Evolutionary conservation across 768 basidiomycete genomes (phyloP), one percentile per base, ranked within the genome.

Genomic region (Coprinopsis sp.): DNA sequence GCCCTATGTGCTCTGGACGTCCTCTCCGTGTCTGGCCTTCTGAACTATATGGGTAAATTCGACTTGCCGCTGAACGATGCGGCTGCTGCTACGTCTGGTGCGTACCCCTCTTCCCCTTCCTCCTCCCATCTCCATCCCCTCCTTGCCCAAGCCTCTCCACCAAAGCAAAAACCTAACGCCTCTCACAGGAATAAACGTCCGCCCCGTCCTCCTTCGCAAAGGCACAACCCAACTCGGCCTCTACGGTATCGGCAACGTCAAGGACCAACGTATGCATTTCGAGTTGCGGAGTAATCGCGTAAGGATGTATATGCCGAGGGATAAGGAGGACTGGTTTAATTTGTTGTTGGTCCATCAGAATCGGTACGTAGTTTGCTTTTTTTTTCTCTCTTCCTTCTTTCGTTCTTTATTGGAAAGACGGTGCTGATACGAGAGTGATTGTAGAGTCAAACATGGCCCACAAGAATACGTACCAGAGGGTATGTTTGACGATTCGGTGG

Each of bases 1-100:
- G 96, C 96, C 1, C 75, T 99, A 1, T 94, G 91, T 57, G 93
- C 95, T 1, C 80, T 99, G 11, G 96, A 99, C 60, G 77, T 98
- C 31, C 81, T 99, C 16, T 95, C 94, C 2, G 94, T 91, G 14
- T 82, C 90, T 0, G 96, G 96, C 3, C 78, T 98, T 12, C 64
- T 99, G 55, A 99, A 98, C 64, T 98, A 99, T 65, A 97, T 99
- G 76, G 96, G 96, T 24, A 96, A 97, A 63, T 77, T 94, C 46
- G 94, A 98, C 59, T 73, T 99, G 1, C 84, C 90, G 1, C 58
- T 83, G 18, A 78, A 80, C 31, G 87, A 91, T 47, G 74, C 76
- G 19, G 80, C 82, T 5, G 79, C 84, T 0, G 66, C 76, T 8
- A 49, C 33, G 10, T 31, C 10, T 31, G 8, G 10, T 31, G 10